phyloP scores from a whole-genome alignment of 163 green algal species.

The Chlorella variabilis region DNA sequence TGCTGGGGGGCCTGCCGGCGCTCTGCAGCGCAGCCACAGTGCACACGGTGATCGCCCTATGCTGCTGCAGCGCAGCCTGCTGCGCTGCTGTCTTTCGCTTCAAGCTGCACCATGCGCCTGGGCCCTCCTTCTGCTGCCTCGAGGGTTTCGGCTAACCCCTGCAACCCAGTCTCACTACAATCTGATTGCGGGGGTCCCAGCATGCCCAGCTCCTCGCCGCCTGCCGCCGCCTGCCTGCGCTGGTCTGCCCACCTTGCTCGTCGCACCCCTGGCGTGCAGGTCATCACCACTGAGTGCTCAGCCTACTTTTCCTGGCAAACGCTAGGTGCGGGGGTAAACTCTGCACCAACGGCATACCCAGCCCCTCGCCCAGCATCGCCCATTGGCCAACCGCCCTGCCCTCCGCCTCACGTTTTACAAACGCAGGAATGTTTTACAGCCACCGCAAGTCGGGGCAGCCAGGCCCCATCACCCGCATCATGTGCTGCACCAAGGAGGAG shows the following conservation, averaged over 20 bases:
- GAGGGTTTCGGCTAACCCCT: too few species aligned
- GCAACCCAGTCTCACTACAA: too few species aligned
- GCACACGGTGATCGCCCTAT: conserved; percentile 4
- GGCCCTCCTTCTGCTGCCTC: too few species aligned
- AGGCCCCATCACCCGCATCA: conserved; percentile 76
- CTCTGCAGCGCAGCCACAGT: not conserved
- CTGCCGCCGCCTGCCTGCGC: not conserved
- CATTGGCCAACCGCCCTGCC: too few species aligned
- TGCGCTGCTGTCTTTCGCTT: too few species aligned
- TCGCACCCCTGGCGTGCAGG: not conserved
- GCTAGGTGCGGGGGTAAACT: conserved; percentile 30
- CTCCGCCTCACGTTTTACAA: not conserved
- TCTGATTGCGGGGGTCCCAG: too few species aligned
- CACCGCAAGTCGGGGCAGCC: conserved; percentile 72
- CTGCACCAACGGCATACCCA: not conserved
- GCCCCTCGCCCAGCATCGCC: too few species aligned
- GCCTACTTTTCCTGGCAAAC: conserved; percentile 66
- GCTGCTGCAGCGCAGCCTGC: too few species aligned
- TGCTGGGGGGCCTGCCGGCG: not conserved
- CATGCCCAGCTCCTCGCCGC: too few species aligned
- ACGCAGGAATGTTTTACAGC: conserved; percentile 73
- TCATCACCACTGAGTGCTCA: conserved; percentile 38
- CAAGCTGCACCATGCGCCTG: too few species aligned
- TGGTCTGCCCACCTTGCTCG: not conserved
- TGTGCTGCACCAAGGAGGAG: conserved; percentile 79